These are phyloP conservation scores for maize (Zea mays) DNA, from an alignment of 176 grass and related monocot genomes.

Conservation along the genomic window DNA sequence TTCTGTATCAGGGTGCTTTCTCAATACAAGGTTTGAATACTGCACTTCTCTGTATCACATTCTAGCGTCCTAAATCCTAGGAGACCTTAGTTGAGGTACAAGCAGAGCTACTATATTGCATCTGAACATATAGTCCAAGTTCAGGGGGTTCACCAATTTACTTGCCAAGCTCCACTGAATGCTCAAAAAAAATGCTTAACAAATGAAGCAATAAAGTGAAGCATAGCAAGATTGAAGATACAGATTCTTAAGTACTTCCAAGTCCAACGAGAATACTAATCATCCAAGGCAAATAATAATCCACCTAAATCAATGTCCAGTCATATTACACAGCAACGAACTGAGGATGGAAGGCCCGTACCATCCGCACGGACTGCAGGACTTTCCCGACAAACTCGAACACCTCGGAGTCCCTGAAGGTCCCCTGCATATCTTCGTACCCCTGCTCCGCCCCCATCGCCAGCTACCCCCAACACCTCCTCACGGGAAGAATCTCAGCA, in stretches of 20 bases:
- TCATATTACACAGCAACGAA: neutral
- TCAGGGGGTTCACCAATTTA: neutral
- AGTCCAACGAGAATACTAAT: neutral
- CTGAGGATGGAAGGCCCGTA: neutral
- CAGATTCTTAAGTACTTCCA: neutral
- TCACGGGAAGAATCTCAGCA: slow-evolving; percentile 36
- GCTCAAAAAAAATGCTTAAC: neutral
- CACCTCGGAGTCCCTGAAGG: neutral
- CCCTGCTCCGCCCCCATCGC: slow-evolving; percentile 48
- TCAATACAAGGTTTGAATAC: neutral
- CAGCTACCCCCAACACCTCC: slow-evolving; percentile 38
- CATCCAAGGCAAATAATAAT: neutral
- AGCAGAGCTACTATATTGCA: neutral
- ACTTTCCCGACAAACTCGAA: neutral
- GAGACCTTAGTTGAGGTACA: neutral
- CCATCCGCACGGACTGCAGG: slow-evolving; percentile 46
- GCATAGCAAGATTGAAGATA: neutral
- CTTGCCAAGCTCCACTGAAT: neutral
- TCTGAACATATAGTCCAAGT: neutral
- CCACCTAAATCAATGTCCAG: neutral
- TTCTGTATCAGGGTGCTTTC: neutral
- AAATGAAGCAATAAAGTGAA: slow-evolving; percentile 6
- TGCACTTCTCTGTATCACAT: neutral
- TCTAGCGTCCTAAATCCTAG: neutral
- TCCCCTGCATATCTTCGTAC: slow-evolving; percentile 28